Conservation (phyloP, 2,329 filamentous ascomycete genomes). For the Pseudopithomyces maydicus region DNA sequence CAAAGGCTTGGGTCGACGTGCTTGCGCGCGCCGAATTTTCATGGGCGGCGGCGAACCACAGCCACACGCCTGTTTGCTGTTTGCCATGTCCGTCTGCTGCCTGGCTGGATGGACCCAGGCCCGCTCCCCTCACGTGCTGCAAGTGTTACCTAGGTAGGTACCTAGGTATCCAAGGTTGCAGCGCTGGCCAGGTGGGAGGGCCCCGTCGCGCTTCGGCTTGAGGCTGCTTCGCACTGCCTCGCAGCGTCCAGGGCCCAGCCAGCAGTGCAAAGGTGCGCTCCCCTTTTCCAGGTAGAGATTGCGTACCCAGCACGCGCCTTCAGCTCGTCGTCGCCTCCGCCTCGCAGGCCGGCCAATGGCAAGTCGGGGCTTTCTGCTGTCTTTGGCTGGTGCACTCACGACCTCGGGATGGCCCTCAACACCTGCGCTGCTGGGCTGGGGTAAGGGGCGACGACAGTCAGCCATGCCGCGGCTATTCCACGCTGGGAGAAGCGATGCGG, state of each 20-base stretch:
- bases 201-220: not conserved
- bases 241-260: conserved; percentile 5
- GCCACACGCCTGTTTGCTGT: conserved; percentile 3
- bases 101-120: not conserved
- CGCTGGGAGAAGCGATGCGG: conserved; percentile 9
- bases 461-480: not conserved
- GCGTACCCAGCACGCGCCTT: too few relatives aligned
- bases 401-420: too few relatives aligned
- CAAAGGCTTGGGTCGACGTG: not conserved
- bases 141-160: too few relatives aligned
- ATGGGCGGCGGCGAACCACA: conserved; percentile 1
- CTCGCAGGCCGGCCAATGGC: too few relatives aligned
- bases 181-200: not conserved
- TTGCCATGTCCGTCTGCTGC: not conserved
- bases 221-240: conserved; percentile 7
- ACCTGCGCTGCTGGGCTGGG: too few relatives aligned
- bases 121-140: not conserved
- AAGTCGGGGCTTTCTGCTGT: conserved; percentile 13
- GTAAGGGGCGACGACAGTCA: too few relatives aligned
- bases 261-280: too few relatives aligned
- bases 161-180: not conserved
- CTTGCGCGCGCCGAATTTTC: not conserved
- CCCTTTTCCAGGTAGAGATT: too few relatives aligned
- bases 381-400: too few relatives aligned
- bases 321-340: not conserved